Conservation (phyloP, 2,329 filamentous ascomycete species). For the Cordyceps cicadae region DNA sequence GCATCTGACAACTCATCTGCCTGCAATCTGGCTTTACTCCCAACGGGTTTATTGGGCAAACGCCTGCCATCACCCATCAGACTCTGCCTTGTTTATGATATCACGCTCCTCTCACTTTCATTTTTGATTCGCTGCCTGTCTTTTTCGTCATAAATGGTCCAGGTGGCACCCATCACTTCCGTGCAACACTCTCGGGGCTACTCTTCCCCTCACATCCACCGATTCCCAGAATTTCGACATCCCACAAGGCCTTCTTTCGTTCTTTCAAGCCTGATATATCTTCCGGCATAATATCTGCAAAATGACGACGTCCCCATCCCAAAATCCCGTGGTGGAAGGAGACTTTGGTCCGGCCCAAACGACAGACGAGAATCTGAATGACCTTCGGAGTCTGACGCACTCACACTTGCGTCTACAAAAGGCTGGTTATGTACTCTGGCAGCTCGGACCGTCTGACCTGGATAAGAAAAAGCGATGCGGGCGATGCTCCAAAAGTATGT, state of each 20-base stretch:
- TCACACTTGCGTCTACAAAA: constrained; percentile 15
- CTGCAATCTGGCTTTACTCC: background rate
- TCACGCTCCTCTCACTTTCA: background rate
- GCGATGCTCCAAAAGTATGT: constrained; percentile 20
- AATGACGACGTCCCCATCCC: background rate
- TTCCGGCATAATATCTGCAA: background rate
- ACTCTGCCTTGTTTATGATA: background rate
- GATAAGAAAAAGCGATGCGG: constrained; percentile 25
- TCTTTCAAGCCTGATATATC: background rate
- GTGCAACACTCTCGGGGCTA: background rate
- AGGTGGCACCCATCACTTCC: background rate
- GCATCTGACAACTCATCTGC: background rate
- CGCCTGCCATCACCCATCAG: background rate
- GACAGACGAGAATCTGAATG: constrained; percentile 16
- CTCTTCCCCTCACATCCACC: background rate
- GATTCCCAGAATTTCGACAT: too few species aligned
- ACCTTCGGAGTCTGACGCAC: constrained; percentile 17
- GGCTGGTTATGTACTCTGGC: constrained; percentile 21
- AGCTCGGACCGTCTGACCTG: constrained; percentile 20
- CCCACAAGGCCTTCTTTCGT: too few species aligned
- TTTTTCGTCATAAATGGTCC: background rate
- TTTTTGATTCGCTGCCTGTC: background rate
- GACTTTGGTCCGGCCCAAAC: constrained; percentile 15
- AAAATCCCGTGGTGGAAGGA: background rate
- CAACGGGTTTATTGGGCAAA: background rate